phyloP scores from a whole-genome alignment of 345 rosid species.

The Passiflora organensis region DNA sequence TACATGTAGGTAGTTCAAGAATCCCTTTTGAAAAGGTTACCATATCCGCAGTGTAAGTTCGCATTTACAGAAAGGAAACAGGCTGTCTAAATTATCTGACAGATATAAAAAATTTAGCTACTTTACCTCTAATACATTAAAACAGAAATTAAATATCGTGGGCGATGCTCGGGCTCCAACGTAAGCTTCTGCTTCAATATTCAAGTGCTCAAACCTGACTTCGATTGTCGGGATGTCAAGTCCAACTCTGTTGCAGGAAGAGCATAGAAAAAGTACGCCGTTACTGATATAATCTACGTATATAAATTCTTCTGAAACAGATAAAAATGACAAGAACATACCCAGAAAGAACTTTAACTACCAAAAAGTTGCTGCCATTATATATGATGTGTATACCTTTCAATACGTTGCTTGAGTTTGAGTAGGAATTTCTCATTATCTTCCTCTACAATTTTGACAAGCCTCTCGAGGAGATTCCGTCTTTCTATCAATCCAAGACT shows the following conservation, averaged over 20 bases:
- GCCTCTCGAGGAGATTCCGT: slow-evolving; percentile 8
- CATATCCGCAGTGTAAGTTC: too few relatives aligned
- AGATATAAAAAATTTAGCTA: not conserved
- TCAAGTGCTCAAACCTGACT: slow-evolving; percentile 44
- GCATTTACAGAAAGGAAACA: not conserved
- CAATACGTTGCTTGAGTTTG: slow-evolving; percentile 15
- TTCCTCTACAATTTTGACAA: slow-evolving; percentile 2
- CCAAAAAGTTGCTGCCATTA: not conserved
- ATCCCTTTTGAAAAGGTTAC: slow-evolving; percentile 11
- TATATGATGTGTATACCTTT: not conserved
- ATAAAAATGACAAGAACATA: not conserved
- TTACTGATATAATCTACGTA: too few relatives aligned
- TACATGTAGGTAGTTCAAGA: slow-evolving; percentile 27
- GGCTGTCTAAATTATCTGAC: not conserved
- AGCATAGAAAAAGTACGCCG: not conserved
- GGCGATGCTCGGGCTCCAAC: slow-evolving; percentile 66
- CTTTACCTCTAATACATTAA: slow-evolving; percentile 47
- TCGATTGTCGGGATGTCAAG: slow-evolving; percentile 38
- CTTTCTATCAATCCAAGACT: slow-evolving; percentile 19
- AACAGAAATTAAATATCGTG: slow-evolving; percentile 40
- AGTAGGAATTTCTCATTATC: slow-evolving; percentile 18
- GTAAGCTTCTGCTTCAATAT: slow-evolving; percentile 48
- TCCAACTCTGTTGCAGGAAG: slow-evolving; percentile 34
- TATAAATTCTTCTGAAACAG: too few relatives aligned
- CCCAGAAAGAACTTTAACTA: not conserved